Evolutionary conservation across 2,329 filamentous ascomycete species (phyloP), one percentile per base, ranked within the genome.

Genomic region (Emmonsiellopsis sp.): DNA sequence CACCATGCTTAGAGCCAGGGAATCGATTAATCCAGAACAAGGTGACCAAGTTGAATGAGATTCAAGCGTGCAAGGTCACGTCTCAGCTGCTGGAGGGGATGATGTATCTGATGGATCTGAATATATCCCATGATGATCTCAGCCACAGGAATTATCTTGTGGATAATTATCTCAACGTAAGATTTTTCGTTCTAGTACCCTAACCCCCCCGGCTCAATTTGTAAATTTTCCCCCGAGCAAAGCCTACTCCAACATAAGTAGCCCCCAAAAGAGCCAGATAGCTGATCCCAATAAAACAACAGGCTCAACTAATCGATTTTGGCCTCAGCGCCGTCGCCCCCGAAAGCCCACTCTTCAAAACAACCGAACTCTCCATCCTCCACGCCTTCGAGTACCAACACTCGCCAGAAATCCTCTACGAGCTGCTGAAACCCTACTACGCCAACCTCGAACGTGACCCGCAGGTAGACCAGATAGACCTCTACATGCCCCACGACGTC

Each of bases 61-160:
- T 58, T 21, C 44, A 62, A 42, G 64, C 56, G 9, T 62, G 63
- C 51, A 68, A 67, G 50, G 55, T 68, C 31, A 58, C 63, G 5
- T 57, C 59, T 1, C 65, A 69, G 32, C 53, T 68, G 34, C 50
- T 68, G 7, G 55, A 67, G 50, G 66, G 55, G 1, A 51, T 65
- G 39, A 49, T 56, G 33, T 61, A 67, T 27, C 48, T 68, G 40
- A 60, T 60, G 32, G 62, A 69, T 49, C 59, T 67, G 60, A 58
- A 59, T 14, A 44, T 66, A 13, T 56, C 53, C 11, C 63, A 68
- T 47, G 57, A 54, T 6, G 66, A 68, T 42, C 34, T 68, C 6
- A 66, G 65, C 11, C 54, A 63, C 32, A 48, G 55, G 8, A 68
- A 68, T 53, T 67, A 62, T 40, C n/a, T 67, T 4, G 49, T 68